A percentile compares a stretch with the other conserved stretches of the same genome.
phyloP scores from a whole-genome alignment of 495 filamentous ascomycete genomes.

The Penicillium robsamsonii region DNA sequence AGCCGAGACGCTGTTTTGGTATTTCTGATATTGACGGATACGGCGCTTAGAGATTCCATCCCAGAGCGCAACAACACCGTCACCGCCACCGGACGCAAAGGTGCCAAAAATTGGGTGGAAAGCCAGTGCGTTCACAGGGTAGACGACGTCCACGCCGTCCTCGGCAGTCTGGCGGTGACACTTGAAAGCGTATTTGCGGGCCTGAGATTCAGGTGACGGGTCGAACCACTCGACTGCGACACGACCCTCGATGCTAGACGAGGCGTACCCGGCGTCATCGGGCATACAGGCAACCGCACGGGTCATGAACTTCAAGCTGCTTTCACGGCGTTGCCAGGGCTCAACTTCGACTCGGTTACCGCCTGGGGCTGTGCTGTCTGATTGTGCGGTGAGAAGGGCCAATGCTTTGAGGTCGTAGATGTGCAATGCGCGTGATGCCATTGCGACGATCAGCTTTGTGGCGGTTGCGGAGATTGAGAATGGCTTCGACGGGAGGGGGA shows the following conservation, averaged over 20 bases:
- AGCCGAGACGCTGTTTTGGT: constrained; percentile 71
- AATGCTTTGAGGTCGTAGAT: constrained; percentile 87
- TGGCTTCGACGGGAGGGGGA: constrained; percentile 76
- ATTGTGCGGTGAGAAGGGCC: constrained; percentile 49
- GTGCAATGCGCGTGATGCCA: constrained; percentile 86
- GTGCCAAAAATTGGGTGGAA: constrained; percentile 92
- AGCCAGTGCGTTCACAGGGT: constrained; percentile 88
- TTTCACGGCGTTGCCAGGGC: constrained; percentile 89
- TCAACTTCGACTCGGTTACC: constrained; percentile 55
- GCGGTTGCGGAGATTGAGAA: constrained; percentile 80
- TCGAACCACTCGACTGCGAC: constrained; percentile 98
- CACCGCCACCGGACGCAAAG: constrained; percentile 90
- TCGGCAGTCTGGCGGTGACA: constrained; percentile 75
- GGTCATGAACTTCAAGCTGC: constrained; percentile 92
- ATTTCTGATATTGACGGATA: constrained; percentile 85
- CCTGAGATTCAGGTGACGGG: constrained; percentile 75
- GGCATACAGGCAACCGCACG: constrained; percentile 96
- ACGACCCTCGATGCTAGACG: constrained; percentile 83
- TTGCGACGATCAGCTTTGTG: constrained; percentile 87
- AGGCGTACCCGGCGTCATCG: constrained; percentile 87
- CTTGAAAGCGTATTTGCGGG: constrained; percentile 96
- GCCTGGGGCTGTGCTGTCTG: constrained; percentile 33
- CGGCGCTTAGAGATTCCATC: constrained; percentile 89
- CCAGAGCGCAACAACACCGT: constrained; percentile 94
- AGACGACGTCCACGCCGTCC: constrained; percentile 81